Percentiles rank a stretch among this genome's conserved stretches.
phyloP scores from a whole-genome alignment of 140 eudicot species.

The Anethum foeniculum region DNA sequence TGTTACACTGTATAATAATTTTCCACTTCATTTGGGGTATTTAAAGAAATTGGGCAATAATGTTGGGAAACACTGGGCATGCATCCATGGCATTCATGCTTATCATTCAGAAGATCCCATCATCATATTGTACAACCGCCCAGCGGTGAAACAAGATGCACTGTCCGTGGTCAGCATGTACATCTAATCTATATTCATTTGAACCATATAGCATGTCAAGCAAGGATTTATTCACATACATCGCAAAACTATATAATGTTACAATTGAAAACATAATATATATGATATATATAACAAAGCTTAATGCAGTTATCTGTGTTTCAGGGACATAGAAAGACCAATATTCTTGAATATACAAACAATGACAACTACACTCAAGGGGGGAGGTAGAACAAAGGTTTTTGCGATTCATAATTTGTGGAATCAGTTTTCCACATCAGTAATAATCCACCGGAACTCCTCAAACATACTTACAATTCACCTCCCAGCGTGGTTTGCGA shows the following conservation, averaged over 20 bases:
- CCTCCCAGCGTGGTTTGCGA: background rate
- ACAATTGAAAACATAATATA: background rate
- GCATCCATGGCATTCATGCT: background rate
- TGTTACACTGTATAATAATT: too few species aligned
- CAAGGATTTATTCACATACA: background rate
- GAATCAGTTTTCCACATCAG: background rate
- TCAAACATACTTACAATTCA: background rate
- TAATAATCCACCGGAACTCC: background rate
- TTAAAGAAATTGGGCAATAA: too few species aligned
- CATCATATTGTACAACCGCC: background rate
- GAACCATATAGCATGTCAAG: background rate
- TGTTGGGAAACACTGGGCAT: too few species aligned
- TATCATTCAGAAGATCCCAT: background rate
- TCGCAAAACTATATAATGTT: background rate
- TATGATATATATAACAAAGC: background rate
- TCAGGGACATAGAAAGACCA: background rate
- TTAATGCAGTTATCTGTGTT: background rate
- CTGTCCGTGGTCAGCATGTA: too few species aligned
- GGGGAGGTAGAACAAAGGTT: background rate
- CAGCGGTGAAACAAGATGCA: too few species aligned
- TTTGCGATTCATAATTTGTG: background rate
- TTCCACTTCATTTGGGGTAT: too few species aligned
- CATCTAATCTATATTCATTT: background rate
- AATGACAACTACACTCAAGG: background rate
- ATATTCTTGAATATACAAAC: slow-evolving; percentile 3